Percentiles rank a stretch among this genome's conserved stretches.
These are phyloP conservation scores for Neocucurbitaria cava DNA, from an alignment of 2,329 filamentous ascomycete genomes.

Conservation along the genomic window DNA sequence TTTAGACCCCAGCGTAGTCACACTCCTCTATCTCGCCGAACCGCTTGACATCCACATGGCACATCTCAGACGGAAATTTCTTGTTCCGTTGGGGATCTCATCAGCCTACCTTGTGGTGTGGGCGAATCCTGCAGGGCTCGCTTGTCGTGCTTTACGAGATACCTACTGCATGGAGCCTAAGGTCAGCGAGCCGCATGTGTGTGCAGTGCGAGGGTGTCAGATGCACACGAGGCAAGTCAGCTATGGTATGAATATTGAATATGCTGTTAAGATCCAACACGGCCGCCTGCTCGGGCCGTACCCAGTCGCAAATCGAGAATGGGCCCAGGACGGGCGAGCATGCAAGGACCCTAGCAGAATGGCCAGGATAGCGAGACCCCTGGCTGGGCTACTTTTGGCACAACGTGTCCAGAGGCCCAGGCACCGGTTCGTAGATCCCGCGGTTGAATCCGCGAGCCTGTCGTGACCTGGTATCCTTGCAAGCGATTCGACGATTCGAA, in stretches of 20 bases:
- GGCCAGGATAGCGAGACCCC: conserved; percentile 28
- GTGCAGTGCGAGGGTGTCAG: conserved; percentile 10
- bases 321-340: conserved; percentile 24
- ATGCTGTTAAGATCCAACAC: conserved; percentile 20
- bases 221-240: conserved; percentile 12
- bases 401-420: conserved; percentile 44
- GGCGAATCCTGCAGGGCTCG: conserved; percentile 23
- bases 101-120: conserved; percentile 9
- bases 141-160: conserved; percentile 22
- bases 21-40: conserved; percentile 21
- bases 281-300: conserved; percentile 42
- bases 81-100: conserved; percentile 32
- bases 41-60: conserved; percentile 18
- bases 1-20: conserved; percentile 19
- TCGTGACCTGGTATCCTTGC: conserved; percentile 15
- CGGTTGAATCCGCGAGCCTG: conserved; percentile 42
- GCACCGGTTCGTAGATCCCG: conserved; percentile 50
- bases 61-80: conserved; percentile 39
- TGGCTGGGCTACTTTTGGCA: conserved; percentile 41
- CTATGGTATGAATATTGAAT: conserved; percentile 10
- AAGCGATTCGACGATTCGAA: conserved; percentile 19
- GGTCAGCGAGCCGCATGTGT: conserved; percentile 1
- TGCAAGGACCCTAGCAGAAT: conserved; percentile 23
- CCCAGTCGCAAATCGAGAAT: conserved; percentile 47
- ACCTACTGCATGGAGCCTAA: conserved; percentile 21